Evolutionary conservation across 2,329 filamentous ascomycete species (phyloP).

Genomic region (Arthroderma sp.): DNA sequence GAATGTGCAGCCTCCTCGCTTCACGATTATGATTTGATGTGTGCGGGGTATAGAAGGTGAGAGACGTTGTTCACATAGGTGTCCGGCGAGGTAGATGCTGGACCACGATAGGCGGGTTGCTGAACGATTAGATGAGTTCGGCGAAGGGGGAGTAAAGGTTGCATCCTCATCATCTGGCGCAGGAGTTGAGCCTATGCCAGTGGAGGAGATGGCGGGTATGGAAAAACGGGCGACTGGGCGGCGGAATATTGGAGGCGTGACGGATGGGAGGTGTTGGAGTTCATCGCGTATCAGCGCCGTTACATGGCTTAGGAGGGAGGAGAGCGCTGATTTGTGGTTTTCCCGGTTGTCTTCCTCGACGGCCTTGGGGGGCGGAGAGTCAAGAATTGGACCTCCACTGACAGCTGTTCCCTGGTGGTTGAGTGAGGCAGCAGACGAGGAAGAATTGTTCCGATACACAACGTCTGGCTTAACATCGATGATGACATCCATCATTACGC

Average conservation of each 20-base stretch:
- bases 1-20: constrained; percentile 74
- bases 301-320: constrained; percentile 40
- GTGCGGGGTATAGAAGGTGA: constrained; percentile 39
- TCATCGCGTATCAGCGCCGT: constrained; percentile 40
- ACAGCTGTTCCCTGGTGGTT: constrained; percentile 16
- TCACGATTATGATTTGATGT: constrained; percentile 69
- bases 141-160: constrained; percentile 21
- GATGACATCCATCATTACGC: constrained; percentile 60
- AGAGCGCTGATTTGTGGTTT: constrained; percentile 31
- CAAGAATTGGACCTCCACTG: constrained; percentile 16
- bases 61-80: constrained; percentile 51
- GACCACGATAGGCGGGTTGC: constrained; percentile 51
- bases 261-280: constrained; percentile 23
- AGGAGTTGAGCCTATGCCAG: constrained; percentile 50
- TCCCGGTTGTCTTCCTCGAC: constrained; percentile 15
- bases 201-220: constrained; percentile 39
- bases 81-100: constrained; percentile 57
- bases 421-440: constrained; percentile 18
- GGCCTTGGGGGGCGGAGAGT: constrained; percentile 20
- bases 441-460: constrained; percentile 16
- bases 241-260: constrained; percentile 21
- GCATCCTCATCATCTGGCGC: constrained; percentile 55
- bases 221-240: constrained; percentile 27
- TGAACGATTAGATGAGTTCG: constrained; percentile 26
- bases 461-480: constrained; percentile 39